Conservation (phyloP, 2,329 filamentous ascomycete species). For the Clonostachys sp. region DNA sequence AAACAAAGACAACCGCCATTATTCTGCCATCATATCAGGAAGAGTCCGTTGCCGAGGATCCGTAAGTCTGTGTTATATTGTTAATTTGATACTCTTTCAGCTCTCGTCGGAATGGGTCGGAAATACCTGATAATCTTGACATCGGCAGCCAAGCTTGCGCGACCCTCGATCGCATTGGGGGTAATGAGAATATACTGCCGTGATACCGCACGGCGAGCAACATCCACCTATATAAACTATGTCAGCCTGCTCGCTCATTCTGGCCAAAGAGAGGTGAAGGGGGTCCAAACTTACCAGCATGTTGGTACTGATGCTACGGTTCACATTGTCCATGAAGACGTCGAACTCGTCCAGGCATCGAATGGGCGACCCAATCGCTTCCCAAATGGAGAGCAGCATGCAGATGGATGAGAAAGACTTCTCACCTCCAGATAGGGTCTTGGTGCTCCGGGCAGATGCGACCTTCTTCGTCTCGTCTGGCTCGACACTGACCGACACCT, state of each 20-base stretch:
- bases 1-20: too few relatives aligned
- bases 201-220: constrained; percentile 80
- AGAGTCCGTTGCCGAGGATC: constrained; percentile 55
- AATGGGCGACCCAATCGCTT: constrained; percentile 94
- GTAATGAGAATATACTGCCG: constrained; percentile 96
- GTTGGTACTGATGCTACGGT: constrained; percentile 85
- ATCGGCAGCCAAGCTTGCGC: constrained; percentile 56
- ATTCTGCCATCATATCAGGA: neutral
- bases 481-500: constrained; percentile 73
- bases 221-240: constrained; percentile 57
- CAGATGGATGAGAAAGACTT: constrained; percentile 98
- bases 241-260: neutral
- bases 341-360: constrained; percentile 97
- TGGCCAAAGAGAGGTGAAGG: neutral
- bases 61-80: constrained; percentile 34
- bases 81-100: neutral
- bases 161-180: constrained; percentile 73
- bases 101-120: neutral
- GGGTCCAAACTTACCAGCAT: constrained; percentile 67
- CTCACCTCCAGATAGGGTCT: constrained; percentile 90
- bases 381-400: constrained; percentile 88
- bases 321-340: constrained; percentile 98
- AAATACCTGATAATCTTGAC: constrained; percentile 71
- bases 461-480: constrained; percentile 65
- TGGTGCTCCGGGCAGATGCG: constrained; percentile 73